Conservation (phyloP, 495 filamentous ascomycete genomes). For the Niebla homalea region DNA sequence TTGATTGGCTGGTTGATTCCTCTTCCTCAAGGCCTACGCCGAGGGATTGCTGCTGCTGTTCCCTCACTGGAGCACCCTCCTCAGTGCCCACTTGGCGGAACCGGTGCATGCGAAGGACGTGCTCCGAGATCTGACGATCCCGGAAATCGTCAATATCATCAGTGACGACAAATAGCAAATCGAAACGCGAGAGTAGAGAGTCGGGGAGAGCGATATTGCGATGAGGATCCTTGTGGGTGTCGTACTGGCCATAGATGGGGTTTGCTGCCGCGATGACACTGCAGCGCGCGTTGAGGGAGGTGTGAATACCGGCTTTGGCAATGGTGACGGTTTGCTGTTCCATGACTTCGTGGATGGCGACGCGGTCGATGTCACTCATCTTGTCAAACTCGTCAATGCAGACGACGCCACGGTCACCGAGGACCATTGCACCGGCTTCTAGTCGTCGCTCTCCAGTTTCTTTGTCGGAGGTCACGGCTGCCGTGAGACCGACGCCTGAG, state of each 20-base stretch:
- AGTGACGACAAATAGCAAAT: constrained; percentile 94
- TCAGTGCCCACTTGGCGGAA: constrained; percentile 91
- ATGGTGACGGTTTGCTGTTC: constrained; percentile 99
- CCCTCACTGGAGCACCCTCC: constrained; percentile 88
- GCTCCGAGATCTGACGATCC: constrained; percentile 86
- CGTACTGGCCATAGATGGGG: constrained; percentile 96
- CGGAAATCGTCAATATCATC: constrained; percentile 92
- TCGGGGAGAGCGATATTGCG: constrained; percentile 97
- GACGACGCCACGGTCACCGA: constrained; percentile 91
- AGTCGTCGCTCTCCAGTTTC: constrained; percentile 92
- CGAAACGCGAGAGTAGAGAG: constrained; percentile 95
- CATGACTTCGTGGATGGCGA: constrained; percentile 99
- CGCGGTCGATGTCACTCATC: constrained; percentile 96
- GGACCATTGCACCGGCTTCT: constrained; percentile 97
- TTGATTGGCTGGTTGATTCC: constrained; percentile 55
- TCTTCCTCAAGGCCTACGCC: constrained; percentile 79
- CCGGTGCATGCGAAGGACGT: constrained; percentile 93
- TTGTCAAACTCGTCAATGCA: constrained; percentile 99
- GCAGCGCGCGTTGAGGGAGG: constrained; percentile 90
- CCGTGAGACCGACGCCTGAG: constrained; percentile 95
- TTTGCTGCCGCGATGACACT: constrained; percentile 96
- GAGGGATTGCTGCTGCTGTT: constrained; percentile 71
- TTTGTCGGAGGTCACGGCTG: constrained; percentile 91
- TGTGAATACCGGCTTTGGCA: constrained; percentile 97
- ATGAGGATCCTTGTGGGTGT: constrained; percentile 96